Evolutionary conservation across 2,329 filamentous ascomycete species (phyloP).

Genomic region (Emmonsiellopsis sp.): DNA sequence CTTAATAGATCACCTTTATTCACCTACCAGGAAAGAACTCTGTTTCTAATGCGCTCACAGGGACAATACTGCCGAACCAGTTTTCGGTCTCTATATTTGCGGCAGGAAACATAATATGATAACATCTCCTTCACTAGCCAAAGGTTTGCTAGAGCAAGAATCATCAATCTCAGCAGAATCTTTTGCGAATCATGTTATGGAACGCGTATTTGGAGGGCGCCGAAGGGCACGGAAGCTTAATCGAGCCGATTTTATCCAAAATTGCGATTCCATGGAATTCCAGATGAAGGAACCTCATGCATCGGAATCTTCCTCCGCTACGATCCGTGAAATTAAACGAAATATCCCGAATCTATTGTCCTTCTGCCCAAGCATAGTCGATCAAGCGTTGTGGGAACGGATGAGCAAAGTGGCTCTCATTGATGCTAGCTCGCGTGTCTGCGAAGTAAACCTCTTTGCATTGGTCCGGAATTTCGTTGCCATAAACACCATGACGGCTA

Average conservation of each 20-base stretch:
- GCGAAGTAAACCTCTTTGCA: constrained; percentile 44
- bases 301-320: constrained; percentile 30
- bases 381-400: constrained; percentile 56
- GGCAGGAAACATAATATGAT: constrained; percentile 44
- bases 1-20: constrained; percentile 1
- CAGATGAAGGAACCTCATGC: constrained; percentile 40
- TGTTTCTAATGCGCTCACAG: constrained; percentile 17
- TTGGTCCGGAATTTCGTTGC: constrained; percentile 52
- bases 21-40: constrained; percentile 3
- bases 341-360: constrained; percentile 50
- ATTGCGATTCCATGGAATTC: constrained; percentile 29
- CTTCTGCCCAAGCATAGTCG: constrained; percentile 50
- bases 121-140: constrained; percentile 39
- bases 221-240: constrained; percentile 28
- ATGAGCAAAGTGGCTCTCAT: constrained; percentile 35
- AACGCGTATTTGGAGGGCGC: constrained; percentile 37
- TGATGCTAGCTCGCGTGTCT: constrained; percentile 32
- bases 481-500: constrained; percentile 34
- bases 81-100: constrained; percentile 42
- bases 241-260: constrained; percentile 24
- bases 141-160: constrained; percentile 28
- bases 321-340: constrained; percentile 32
- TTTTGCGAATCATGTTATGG: constrained; percentile 26
- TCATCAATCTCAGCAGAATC: constrained; percentile 19
- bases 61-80: constrained; percentile 29